A percentile compares a stretch with the other conserved stretches of the same genome.
Evolutionary conservation across 2,329 filamentous ascomycete species (phyloP).

Genomic region (Thermothelomyces thermophilus): DNA sequence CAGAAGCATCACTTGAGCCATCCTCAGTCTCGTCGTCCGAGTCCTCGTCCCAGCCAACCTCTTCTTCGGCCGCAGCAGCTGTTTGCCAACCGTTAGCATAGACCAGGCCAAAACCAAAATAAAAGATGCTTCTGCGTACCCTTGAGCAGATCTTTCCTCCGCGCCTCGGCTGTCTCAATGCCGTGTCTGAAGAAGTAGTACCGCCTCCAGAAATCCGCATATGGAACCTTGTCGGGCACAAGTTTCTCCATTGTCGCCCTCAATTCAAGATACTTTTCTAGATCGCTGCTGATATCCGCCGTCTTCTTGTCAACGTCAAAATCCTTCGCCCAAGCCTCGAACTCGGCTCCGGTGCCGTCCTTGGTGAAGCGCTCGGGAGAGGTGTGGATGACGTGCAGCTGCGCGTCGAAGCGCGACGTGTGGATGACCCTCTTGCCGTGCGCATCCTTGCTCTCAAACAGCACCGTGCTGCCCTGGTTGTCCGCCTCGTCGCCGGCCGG

Average conservation of each 20-base stretch:
- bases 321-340: conserved; percentile 60
- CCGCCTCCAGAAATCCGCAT: conserved; percentile 82
- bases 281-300: conserved; percentile 69
- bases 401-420: conserved; percentile 87
- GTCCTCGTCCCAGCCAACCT: conserved; percentile 61
- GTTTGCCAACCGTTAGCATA: conserved; percentile 31
- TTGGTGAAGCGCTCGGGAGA: conserved; percentile 73
- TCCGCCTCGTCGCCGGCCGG: conserved; percentile 47
- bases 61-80: conserved; percentile 66
- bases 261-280: conserved; percentile 82
- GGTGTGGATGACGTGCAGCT: conserved; percentile 91
- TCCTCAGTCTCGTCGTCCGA: conserved; percentile 28
- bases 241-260: conserved; percentile 87
- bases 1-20: conserved; percentile 25
- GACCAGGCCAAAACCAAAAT: conserved; percentile 3
- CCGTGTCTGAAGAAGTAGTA: conserved; percentile 94
- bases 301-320: conserved; percentile 85
- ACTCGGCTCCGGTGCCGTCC: conserved; percentile 72
- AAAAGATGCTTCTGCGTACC: conserved; percentile 47
- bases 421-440: conserved; percentile 90
- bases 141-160: conserved; percentile 82
- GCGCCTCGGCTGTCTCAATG: conserved; percentile 86
- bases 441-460: conserved; percentile 92
- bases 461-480: conserved; percentile 46
- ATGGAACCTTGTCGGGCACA: conserved; percentile 89